Conservation (phyloP, 2,329 filamentous ascomycete species). For the Fusarium sp. region DNA sequence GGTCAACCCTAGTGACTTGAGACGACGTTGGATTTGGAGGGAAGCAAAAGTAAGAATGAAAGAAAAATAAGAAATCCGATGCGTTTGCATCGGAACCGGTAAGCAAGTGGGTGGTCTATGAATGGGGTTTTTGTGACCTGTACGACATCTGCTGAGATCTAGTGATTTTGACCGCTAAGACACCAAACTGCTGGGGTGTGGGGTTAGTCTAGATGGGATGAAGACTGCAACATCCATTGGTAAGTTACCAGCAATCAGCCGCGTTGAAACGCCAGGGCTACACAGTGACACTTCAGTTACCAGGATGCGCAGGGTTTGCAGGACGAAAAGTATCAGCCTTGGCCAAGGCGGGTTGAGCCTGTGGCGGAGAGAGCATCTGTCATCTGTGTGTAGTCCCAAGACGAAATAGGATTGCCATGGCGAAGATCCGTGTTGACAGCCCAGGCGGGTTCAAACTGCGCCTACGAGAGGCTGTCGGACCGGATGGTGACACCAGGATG, state of each 20-base stretch:
- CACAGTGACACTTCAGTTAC: constrained; percentile 36
- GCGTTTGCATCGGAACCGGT: constrained; percentile 8
- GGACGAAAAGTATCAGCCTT: constrained; percentile 26
- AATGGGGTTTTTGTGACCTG: constrained; percentile 27
- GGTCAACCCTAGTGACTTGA: constrained; percentile 12
- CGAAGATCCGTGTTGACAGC: constrained; percentile 27
- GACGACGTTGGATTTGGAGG: constrained; percentile 3
- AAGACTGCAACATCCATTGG: constrained; percentile 37
- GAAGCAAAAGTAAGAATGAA: neutral
- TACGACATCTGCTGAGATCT: constrained; percentile 32
- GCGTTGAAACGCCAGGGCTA: constrained; percentile 37
- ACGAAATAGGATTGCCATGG: constrained; percentile 30
- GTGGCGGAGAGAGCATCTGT: constrained; percentile 13
- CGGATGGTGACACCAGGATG: constrained; percentile 39
- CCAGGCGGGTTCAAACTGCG: constrained; percentile 17
- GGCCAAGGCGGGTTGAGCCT: constrained; percentile 24
- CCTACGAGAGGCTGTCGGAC: constrained; percentile 31
- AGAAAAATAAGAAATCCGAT: neutral
- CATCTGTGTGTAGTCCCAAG: constrained; percentile 10
- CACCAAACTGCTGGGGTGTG: constrained; percentile 39
- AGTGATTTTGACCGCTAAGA: constrained; percentile 26
- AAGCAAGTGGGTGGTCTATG: constrained; percentile 30
- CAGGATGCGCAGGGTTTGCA: constrained; percentile 37
- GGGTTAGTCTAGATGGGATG: constrained; percentile 39
- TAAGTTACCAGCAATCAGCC: constrained; percentile 36